Conservation (phyloP, 768 basidiomycete genomes). For the Boletellus ananiceps region DNA sequence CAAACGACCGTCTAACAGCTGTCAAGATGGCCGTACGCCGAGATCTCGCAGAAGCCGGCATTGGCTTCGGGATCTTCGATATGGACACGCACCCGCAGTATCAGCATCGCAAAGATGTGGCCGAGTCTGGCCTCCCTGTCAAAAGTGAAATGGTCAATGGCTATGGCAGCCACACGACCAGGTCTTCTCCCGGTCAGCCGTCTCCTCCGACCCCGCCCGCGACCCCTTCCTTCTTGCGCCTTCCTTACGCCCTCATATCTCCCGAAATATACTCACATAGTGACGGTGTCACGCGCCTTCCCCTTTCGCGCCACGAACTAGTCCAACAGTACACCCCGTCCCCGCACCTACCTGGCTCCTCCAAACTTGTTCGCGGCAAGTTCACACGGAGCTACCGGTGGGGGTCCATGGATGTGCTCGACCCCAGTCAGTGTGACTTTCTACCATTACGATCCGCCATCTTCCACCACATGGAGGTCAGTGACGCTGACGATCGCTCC, state of each 20-base stretch:
- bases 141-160: slow-evolving; percentile 53
- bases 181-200: slow-evolving; percentile 44
- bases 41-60: slow-evolving; percentile 79
- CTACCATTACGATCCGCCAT: slow-evolving; percentile 69
- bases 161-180: slow-evolving; percentile 48
- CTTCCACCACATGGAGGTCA: slow-evolving; percentile 86
- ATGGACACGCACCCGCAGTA: slow-evolving; percentile 54
- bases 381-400: slow-evolving; percentile 75
- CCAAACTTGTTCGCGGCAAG: slow-evolving; percentile 54
- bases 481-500: slow-evolving; percentile 21
- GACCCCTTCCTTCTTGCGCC: slow-evolving; percentile 53
- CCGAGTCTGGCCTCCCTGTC: slow-evolving; percentile 37
- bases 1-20: slow-evolving; percentile 74
- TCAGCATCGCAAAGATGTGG: slow-evolving; percentile 41
- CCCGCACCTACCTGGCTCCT: slow-evolving; percentile 36
- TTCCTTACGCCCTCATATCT: slow-evolving; percentile 82
- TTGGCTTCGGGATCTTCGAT: slow-evolving; percentile 89
- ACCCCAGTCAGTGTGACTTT: slow-evolving; percentile 80
- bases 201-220: slow-evolving; percentile 69
- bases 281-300: slow-evolving; percentile 62
- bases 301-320: slow-evolving; percentile 64
- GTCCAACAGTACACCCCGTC: slow-evolving; percentile 70
- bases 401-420: slow-evolving; percentile 79
- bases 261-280: slow-evolving; percentile 83
- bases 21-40: slow-evolving; percentile 77